Evolutionary conservation across 208 protist species (phyloP), one percentile per base, ranked within the genome.

Genomic region (Trypanosoma cruzi): DNA sequence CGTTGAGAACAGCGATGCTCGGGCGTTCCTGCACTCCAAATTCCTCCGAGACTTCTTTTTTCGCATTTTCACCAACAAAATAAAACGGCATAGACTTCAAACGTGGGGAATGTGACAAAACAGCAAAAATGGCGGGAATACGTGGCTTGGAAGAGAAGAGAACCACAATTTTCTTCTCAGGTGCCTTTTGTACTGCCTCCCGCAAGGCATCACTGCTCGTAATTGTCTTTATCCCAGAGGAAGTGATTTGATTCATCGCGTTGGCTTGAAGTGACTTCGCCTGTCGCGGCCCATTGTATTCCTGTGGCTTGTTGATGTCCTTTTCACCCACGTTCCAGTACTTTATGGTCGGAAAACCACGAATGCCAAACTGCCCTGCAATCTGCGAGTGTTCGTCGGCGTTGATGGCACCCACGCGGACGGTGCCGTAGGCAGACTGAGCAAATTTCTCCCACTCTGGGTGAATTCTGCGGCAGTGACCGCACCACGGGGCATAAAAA

Each of bases 401-500:
- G 65, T 97, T 87, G 37, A 96, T 63, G 28, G 93, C 92, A 20
- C 88, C 92, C 4, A 98, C 87, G 24, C 88, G 92, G 46, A 94
- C 77, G 0, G 82, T 84, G 22, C 89, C 94, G 66, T 94, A 88
- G 22, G 93, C 68, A 0, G 75, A 49, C 60, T 87, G 58, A 4
- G 90, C 92, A 65, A 97, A 93, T 29, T 84, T 79, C 64, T 95
- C 90, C 64, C 84, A 96, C 64, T 96, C 88, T 4, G 86, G 83
- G 69, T 96, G 88, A 37, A 98, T 85, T 14, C 81, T 73, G 68
- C 95, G 96, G 90, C 97, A 99, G 82, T 98, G 97, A 16, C 96
- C 96, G 71, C 97, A 99, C 97, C 97, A 98, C 64, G 95, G 93
- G 24, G 94, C 94, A 68, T 98, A 98, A 67, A 98, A 98, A 68